Conservation (phyloP, 331 rosid genomes). For the Pyracantha coccinea region DNA sequence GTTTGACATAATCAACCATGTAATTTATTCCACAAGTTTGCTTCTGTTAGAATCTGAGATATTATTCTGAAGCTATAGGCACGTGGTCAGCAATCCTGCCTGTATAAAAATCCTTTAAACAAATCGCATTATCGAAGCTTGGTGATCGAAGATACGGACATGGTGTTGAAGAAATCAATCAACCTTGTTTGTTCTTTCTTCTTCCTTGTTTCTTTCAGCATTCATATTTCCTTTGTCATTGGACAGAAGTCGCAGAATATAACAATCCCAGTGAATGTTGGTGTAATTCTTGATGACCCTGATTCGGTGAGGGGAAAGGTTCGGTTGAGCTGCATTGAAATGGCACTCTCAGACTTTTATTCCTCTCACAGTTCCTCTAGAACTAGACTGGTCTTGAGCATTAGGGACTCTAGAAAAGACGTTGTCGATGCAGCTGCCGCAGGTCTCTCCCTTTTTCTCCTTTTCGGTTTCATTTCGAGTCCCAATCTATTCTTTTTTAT, state of each 20-base stretch:
- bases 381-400: constrained; percentile 15
- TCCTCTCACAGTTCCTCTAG: constrained; percentile 2
- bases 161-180: not conserved
- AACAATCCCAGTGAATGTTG: constrained; percentile 22
- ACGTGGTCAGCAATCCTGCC: not conserved
- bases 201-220: not conserved
- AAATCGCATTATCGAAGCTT: not conserved
- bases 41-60: not conserved
- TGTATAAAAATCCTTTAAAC: not conserved
- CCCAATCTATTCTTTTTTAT: not conserved
- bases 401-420: constrained; percentile 12
- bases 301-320: constrained; percentile 1
- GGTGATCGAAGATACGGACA: not conserved
- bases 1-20: not conserved
- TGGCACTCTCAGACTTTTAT: constrained; percentile 29
- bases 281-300: constrained; percentile 22
- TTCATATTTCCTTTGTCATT: not conserved
- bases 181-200: not conserved
- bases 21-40: not conserved
- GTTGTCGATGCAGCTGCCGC: constrained; percentile 32
- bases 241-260: not conserved
- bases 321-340: constrained; percentile 24
- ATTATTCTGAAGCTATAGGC: not conserved
- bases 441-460: constrained; percentile 10
- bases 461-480: not conserved